A percentile compares a stretch with the other conserved stretches of the same genome.
These are phyloP conservation scores for Colletotrichum sidae DNA, from an alignment of 2,329 filamentous ascomycete species.

Conservation along the genomic window DNA sequence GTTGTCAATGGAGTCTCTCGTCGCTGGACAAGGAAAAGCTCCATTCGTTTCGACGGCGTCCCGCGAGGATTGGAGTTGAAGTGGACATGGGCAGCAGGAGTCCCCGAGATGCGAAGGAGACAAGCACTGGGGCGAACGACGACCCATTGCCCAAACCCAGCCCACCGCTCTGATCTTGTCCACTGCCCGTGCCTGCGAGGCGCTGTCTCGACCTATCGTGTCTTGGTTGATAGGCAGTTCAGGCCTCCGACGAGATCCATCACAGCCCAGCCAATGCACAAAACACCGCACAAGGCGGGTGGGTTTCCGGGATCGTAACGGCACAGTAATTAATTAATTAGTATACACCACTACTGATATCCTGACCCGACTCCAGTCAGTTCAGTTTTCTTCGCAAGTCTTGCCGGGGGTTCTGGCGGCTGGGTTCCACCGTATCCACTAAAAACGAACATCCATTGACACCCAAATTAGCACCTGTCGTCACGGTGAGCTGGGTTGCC, in stretches of 20 bases:
- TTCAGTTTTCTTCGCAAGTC: too few relatives aligned
- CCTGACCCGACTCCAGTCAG: too few relatives aligned
- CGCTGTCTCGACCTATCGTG: too few relatives aligned
- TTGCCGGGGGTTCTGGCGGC: too few relatives aligned
- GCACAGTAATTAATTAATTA: not conserved
- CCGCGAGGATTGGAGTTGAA: not conserved
- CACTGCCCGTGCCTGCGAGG: not conserved
- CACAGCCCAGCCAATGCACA: not conserved
- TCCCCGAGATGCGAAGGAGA: conserved; percentile 32
- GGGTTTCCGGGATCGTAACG: not conserved
- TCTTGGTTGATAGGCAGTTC: too few relatives aligned
- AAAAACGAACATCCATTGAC: conserved; percentile 16
- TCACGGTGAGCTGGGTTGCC: conserved; percentile 34
- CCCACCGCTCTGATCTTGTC: conserved; percentile 6
- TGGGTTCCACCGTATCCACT: conserved; percentile 17
- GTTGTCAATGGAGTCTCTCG: conserved; percentile 13
- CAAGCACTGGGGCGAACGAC: conserved; percentile 13
- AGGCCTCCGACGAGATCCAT: not conserved
- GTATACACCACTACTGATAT: too few relatives aligned
- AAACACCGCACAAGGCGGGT: not conserved
- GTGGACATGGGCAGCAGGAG: conserved; percentile 13
- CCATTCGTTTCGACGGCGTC: conserved; percentile 17
- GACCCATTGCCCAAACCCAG: too few relatives aligned
- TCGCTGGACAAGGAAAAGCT: not conserved
- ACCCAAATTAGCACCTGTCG: conserved; percentile 34